These are phyloP conservation scores for Monosporascus ibericus DNA, from an alignment of 2,329 filamentous ascomycete genomes.

Conservation along the genomic window DNA sequence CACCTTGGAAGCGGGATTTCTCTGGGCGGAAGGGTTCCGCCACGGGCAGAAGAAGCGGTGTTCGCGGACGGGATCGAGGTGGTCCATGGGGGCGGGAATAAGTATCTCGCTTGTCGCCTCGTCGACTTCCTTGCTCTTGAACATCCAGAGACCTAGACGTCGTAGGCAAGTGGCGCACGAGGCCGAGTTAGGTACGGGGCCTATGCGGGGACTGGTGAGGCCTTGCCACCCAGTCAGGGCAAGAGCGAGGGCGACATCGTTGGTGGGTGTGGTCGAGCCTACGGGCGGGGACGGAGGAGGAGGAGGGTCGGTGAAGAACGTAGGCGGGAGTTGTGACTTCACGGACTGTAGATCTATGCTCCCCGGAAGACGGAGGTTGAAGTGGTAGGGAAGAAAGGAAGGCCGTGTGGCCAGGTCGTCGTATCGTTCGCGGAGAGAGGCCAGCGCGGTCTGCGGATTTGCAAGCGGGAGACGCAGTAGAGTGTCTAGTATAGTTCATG, in stretches of 20 bases:
- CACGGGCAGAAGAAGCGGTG: constrained; percentile 83
- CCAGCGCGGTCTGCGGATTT: constrained; percentile 53
- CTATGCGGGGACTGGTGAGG: constrained; percentile 45
- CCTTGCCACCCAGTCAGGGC: constrained; percentile 73
- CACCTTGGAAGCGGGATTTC: constrained; percentile 34
- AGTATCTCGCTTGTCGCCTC: constrained; percentile 43
- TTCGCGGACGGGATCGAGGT: constrained; percentile 63
- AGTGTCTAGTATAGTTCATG: constrained; percentile 38
- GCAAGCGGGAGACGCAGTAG: constrained; percentile 58
- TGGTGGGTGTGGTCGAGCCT: constrained; percentile 31
- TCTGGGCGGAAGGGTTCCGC: constrained; percentile 61
- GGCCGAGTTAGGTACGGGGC: constrained; percentile 64
- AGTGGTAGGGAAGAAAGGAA: constrained; percentile 54
- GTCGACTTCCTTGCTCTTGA: constrained; percentile 66
- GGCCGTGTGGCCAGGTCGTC: constrained; percentile 50
- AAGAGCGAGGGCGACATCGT: constrained; percentile 59
- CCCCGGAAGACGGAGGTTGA: constrained; percentile 53
- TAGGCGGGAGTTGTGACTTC: constrained; percentile 42
- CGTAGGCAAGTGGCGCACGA: constrained; percentile 83
- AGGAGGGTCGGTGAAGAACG: constrained; percentile 47
- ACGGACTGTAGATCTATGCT: constrained; percentile 44
- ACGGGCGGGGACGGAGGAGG: constrained; percentile 21
- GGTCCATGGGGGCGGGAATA: constrained; percentile 55
- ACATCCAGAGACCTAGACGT: constrained; percentile 89
- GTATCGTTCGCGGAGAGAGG: constrained; percentile 57